Evolutionary conservation across 2,329 filamentous ascomycete genomes (phyloP), one percentile per base, ranked within the genome.

Genomic region (Sclerotinia glacialis): DNA sequence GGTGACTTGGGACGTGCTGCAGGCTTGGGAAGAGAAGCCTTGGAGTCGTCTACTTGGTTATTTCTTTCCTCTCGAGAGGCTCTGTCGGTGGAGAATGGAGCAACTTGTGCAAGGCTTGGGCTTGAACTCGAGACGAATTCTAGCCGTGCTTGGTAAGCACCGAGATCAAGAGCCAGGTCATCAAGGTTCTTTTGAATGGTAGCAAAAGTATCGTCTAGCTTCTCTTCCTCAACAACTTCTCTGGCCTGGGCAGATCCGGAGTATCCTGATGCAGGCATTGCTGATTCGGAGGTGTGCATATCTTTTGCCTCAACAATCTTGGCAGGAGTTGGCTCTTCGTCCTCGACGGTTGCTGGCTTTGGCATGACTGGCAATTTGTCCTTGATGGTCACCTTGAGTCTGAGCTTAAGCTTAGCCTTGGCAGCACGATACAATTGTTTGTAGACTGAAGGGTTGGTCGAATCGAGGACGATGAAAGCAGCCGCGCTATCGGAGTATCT

Each of bases 371-470:
- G 72, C 37, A 78, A 70, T 66, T 79, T 77, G 21, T 77, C 71
- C 68, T 75, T 76, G 44, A 83, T 74, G 21, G 86, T 89, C 47
- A 91, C 89, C 72, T 88, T 91, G 68, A 99, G 86, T 79, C 95
- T 93, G 73, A 99, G 88, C 88, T 98, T 99, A 71, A 93, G 88
- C 84, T 99, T 99, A 47, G 95, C 95, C 83, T 97, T 99, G 71
- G 95, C 95, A 72, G 95, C 95, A 74, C 95, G 90, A 78, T 95
- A 94, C 52, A 99, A 89, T 77, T 97, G 95, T 83, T 97, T 98
- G 84, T 97, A 99, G 75, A 96, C 91, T 55, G 91, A 83, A 11
- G 85, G 80, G 76, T 97, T 96, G 76, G 83, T 83, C 69, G 87
- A 82, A 77, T 97, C 90, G 68, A 99, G 88, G 54, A 85, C 83